Base-by-base conservation (phyloP, 2,329 filamentous ascomycete genomes). In the Ilyonectria sp. region DNA sequence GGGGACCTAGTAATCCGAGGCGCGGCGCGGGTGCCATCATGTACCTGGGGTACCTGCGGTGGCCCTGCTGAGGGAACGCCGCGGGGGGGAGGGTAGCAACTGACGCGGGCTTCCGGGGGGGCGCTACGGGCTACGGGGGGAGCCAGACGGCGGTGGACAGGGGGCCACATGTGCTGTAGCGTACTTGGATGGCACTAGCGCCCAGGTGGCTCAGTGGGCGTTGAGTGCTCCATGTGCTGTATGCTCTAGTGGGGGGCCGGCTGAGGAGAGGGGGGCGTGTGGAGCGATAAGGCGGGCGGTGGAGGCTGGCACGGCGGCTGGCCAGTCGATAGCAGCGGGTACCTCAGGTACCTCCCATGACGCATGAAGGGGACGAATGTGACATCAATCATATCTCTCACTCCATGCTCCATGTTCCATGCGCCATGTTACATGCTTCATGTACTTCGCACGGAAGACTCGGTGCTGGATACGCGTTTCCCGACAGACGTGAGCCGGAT, bases 91-190 rank as follows among this genome's bases (percentile, higher is more conserved):
- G 49, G 35, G 17, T 13, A 26, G n/a, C 59, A 47, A 49, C 53
- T 68, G 66, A 69, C 64, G 65, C 67, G 67, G 71, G 73, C 64
- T 67, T 62, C 35, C 65, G 52, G 43, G 55, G 44, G 33, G 52
- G 44, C 54, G 21, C 52, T 49, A 53, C 55, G 50, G 60, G 57
- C 44, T 23, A 49, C 46, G 46, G 46, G 26, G 44, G 33, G 29
- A 21, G 43, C 31, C 43, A 40, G 71, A 60, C 58, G 43, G 55
- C 58, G 60, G 63, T 46, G 49, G 46, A 49, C 47, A 63, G 60
- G 67, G 67, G 61, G 60, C 60, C 68, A 71, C 69, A 68, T 69
- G 69, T 64, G 49, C 67, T 70, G 69, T 56, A 67, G 60, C 43
- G 52, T 55, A 35, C 55, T 53, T 56, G 59, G 64, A 66, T 58